Conservation (phyloP, 73 alveolate genomes). For the Symbiodinium natans region DNA sequence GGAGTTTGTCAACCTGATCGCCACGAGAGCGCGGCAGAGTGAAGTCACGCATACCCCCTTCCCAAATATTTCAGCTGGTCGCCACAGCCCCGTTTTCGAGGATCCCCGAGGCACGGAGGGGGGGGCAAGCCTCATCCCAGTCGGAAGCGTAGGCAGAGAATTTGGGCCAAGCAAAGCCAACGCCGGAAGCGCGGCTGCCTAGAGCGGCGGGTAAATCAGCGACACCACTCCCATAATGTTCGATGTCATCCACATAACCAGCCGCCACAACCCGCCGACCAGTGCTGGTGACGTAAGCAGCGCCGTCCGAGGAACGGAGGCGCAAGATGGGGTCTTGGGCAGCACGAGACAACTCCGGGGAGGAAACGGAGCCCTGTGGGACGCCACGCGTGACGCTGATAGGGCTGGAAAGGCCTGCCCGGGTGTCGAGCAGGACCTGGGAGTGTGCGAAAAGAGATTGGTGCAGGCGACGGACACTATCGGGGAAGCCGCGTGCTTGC, state of each 20-base stretch:
- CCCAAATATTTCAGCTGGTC: not conserved
- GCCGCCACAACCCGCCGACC: not conserved
- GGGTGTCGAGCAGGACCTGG: not conserved
- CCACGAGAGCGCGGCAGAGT: not conserved
- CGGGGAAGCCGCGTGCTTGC: not conserved
- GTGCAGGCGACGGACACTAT: not conserved
- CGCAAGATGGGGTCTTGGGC: not conserved
- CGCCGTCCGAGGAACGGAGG: not conserved
- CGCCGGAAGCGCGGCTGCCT: not conserved
- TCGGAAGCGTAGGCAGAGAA: not conserved
- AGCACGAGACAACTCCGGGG: not conserved
- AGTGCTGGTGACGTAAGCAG: not conserved
- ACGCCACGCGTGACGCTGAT: not conserved
- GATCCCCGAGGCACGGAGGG: too few relatives aligned
- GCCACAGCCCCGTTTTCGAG: not conserved
- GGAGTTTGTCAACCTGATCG: not conserved
- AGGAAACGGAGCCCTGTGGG: not conserved
- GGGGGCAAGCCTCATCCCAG: not conserved
- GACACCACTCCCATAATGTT: not conserved
- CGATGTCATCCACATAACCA: not conserved
- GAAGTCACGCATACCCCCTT: not conserved
- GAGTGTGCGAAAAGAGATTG: not conserved
- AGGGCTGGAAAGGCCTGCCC: not conserved
- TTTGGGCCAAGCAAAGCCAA: not conserved
- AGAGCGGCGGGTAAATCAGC: not conserved